These are phyloP conservation scores for Arthrobotrys sphaeroides DNA, from an alignment of 2,329 filamentous ascomycete genomes.

Conservation along the genomic window DNA sequence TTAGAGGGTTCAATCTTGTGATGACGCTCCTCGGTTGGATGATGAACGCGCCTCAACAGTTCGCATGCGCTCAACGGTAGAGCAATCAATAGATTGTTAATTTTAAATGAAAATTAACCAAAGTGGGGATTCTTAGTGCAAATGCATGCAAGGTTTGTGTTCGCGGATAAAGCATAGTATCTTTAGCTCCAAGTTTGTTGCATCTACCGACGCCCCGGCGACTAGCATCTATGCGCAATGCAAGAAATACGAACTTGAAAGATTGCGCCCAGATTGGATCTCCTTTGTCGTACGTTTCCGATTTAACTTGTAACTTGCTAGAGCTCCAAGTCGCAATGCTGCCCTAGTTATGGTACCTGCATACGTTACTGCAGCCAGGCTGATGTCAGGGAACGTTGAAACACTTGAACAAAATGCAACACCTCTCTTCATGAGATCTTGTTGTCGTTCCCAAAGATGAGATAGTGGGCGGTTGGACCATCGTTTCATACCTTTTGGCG, in stretches of 20 bases:
- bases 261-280: neutral
- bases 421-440: neutral
- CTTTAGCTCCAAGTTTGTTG: conserved; percentile 2
- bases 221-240: conserved; percentile 18
- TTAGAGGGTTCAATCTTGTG: neutral
- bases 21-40: neutral
- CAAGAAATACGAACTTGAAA: neutral
- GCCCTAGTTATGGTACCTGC: conserved; percentile 29
- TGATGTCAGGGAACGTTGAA: too few species aligned
- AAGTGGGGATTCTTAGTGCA: neutral
- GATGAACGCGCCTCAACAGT: neutral
- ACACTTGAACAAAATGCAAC: conserved; percentile 35
- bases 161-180: neutral
- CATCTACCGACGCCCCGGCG: conserved; percentile 14
- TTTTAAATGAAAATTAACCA: conserved; percentile 1
- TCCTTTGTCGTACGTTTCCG: neutral
- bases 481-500: neutral
- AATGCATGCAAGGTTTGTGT: conserved; percentile 27
- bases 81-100: conserved; percentile 9
- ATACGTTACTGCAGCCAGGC: conserved; percentile 5
- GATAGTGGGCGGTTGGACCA: neutral
- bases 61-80: neutral
- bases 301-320: neutral
- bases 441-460: neutral
- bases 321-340: neutral